phyloP scores from a whole-genome alignment of 2,329 filamentous ascomycete genomes.

The Penicillium sp. region DNA sequence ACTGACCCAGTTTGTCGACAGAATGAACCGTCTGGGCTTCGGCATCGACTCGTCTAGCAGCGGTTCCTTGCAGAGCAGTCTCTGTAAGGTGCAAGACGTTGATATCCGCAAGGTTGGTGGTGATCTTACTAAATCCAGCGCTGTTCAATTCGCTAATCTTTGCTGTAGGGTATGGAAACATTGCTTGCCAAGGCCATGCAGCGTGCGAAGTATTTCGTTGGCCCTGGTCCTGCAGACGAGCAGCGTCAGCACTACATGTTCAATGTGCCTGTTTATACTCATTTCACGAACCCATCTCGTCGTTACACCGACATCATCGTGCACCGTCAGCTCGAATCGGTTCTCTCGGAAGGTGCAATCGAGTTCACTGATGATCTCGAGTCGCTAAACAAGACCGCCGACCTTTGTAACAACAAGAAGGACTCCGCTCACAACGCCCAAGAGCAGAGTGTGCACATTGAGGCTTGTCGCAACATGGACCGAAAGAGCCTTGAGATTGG shows the following conservation, averaged over 20 bases:
- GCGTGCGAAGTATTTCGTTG: conserved; percentile 90
- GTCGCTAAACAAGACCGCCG: conserved; percentile 82
- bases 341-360: conserved; percentile 74
- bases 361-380: conserved; percentile 91
- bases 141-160: conserved; percentile 9
- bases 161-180: conserved; percentile 79
- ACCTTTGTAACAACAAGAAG: conserved; percentile 98
- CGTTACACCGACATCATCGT: conserved; percentile 94
- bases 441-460: conserved; percentile 98
- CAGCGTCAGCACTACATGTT: conserved; percentile 85
- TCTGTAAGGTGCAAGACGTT: conserved; percentile 86
- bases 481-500: conserved; percentile 81
- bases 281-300: conserved; percentile 92
- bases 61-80: conserved; percentile 84
- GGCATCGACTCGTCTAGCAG: conserved; percentile 87
- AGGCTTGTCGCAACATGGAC: conserved; percentile 94
- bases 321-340: conserved; percentile 87
- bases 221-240: conserved; percentile 72
- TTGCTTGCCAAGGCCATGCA: conserved; percentile 92
- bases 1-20: conserved; percentile 83
- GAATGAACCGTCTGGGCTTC: conserved; percentile 88
- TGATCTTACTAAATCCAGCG: background rate
- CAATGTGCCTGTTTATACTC: conserved; percentile 91
- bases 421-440: conserved; percentile 96
- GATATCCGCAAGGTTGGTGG: conserved; percentile 73